Evolutionary conservation across 2,329 filamentous ascomycete genomes (phyloP).

Genomic region (Monilinia laxa): DNA sequence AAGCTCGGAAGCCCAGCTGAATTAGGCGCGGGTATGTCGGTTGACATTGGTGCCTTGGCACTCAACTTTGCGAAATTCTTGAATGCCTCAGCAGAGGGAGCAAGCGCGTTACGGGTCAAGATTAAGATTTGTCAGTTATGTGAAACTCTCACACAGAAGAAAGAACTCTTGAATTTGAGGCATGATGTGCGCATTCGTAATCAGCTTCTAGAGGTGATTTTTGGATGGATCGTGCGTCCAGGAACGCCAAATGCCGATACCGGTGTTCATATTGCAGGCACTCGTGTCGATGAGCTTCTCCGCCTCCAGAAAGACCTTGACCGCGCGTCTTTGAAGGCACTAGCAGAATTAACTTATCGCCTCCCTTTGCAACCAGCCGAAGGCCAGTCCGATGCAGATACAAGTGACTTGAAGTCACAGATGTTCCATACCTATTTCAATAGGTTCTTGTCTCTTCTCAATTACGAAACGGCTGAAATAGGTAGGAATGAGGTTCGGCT

Average conservation of each 20-base stretch:
- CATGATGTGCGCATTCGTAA: slow-evolving; percentile 69
- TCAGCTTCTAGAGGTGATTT: slow-evolving; percentile 65
- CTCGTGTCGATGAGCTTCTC: slow-evolving; percentile 56
- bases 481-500: slow-evolving; percentile 45
- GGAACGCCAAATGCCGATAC: slow-evolving; percentile 50
- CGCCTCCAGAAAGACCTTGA: slow-evolving; percentile 65
- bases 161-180: slow-evolving; percentile 66
- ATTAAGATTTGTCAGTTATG: slow-evolving; percentile 68
- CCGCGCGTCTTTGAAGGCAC: slow-evolving; percentile 61
- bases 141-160: slow-evolving; percentile 63
- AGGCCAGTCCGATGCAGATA: slow-evolving; percentile 63
- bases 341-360: slow-evolving; percentile 66
- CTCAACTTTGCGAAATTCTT: slow-evolving; percentile 68
- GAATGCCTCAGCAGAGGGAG: slow-evolving; percentile 56
- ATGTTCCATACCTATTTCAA: slow-evolving; percentile 74
- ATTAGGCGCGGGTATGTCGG: slow-evolving; percentile 58
- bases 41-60: slow-evolving; percentile 63
- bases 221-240: slow-evolving; percentile 65
- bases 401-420: slow-evolving; percentile 66
- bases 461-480: slow-evolving; percentile 53
- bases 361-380: slow-evolving; percentile 66
- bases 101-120: slow-evolving; percentile 60
- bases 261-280: slow-evolving; percentile 41
- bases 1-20: slow-evolving; percentile 63
- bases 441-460: slow-evolving; percentile 64